A percentile compares a stretch with the other conserved stretches of the same genome.
Evolutionary conservation across 352 stramenopile species (phyloP).

Genomic region (Phytopythium chamaehyphon): DNA sequence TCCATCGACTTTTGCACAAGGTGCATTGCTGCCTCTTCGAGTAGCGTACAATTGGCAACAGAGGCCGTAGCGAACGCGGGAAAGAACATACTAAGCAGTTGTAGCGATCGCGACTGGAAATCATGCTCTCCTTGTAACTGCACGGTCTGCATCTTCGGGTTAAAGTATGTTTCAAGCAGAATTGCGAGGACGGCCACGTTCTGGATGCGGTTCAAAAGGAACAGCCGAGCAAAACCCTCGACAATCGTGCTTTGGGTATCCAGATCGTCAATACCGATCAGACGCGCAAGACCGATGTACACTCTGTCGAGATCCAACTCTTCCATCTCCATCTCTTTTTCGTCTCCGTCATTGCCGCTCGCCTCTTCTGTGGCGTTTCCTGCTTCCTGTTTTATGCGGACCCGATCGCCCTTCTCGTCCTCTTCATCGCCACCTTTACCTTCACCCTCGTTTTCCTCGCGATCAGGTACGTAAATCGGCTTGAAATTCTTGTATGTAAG

Average conservation of each 20-base stretch:
- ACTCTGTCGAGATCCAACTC: slow-evolving; percentile 54
- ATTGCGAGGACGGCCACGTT: slow-evolving; percentile 55
- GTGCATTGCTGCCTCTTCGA: slow-evolving; percentile 62
- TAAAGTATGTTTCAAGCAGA: slow-evolving; percentile 74
- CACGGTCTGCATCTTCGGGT: slow-evolving; percentile 47
- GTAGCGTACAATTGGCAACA: slow-evolving; percentile 44
- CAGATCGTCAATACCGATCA: slow-evolving; percentile 52
- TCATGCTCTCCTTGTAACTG: slow-evolving; percentile 49
- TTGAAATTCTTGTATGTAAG: slow-evolving; percentile 59
- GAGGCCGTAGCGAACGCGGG: slow-evolving; percentile 57
- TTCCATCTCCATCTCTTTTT: slow-evolving; percentile 20
- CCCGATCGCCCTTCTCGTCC: too few species aligned
- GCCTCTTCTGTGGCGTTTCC: too few species aligned
- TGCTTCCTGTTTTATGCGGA: too few species aligned
- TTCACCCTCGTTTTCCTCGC: slow-evolving; percentile 15
- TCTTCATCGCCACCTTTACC: slow-evolving; percentile 21
- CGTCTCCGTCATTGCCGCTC: too few species aligned
- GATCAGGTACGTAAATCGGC: slow-evolving; percentile 36
- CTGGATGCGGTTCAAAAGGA: slow-evolving; percentile 68
- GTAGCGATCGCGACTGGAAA: slow-evolving; percentile 57
- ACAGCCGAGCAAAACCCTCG: slow-evolving; percentile 71
- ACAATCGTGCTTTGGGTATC: slow-evolving; percentile 74
- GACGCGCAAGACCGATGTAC: slow-evolving; percentile 49
- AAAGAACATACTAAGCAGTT: slow-evolving; percentile 77
- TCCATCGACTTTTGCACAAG: slow-evolving; percentile 62